Conservation (phyloP, 148 eudicot species). For the Fallopia convolvulus region DNA sequence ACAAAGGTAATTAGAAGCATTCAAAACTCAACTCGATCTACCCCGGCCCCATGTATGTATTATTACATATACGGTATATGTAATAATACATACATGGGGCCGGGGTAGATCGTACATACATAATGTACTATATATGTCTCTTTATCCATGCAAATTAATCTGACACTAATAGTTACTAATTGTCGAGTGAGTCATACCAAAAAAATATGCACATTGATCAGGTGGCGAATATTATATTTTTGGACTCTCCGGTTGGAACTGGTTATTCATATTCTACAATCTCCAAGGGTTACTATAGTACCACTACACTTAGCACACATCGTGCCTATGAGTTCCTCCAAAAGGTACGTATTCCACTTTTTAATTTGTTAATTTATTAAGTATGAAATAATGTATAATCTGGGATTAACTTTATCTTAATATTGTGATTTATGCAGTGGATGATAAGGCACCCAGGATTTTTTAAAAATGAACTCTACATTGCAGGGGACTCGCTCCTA, state of each 20-base stretch:
- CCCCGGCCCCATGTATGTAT: too few relatives aligned
- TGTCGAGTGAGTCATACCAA: too few relatives aligned
- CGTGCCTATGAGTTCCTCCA: constrained; percentile 13
- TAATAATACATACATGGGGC: too few relatives aligned
- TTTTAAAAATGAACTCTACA: constrained; percentile 20
- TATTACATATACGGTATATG: too few relatives aligned
- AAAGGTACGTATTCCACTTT: constrained; percentile 14
- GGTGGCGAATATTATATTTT: constrained; percentile 21
- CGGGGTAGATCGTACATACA: too few relatives aligned
- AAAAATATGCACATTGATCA: not conserved
- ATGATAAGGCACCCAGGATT: constrained; percentile 22
- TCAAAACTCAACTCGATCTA: too few relatives aligned
- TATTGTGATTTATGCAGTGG: constrained; percentile 21
- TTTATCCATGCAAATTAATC: too few relatives aligned
- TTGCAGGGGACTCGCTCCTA: constrained; percentile 30
- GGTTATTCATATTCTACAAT: constrained; percentile 25
- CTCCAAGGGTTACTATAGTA: constrained; percentile 7
- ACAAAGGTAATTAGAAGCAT: too few relatives aligned
- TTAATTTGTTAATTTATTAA: not conserved
- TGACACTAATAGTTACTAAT: too few relatives aligned
- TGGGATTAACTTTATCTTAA: too few relatives aligned
- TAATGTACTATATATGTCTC: too few relatives aligned
- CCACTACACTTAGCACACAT: constrained; percentile 5
- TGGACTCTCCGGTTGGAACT: constrained; percentile 21
- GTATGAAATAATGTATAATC: too few relatives aligned